Evolutionary conservation across 495 filamentous ascomycete genomes (phyloP), one percentile per base, ranked within the genome.

Genomic region (Xylaria scruposa): DNA sequence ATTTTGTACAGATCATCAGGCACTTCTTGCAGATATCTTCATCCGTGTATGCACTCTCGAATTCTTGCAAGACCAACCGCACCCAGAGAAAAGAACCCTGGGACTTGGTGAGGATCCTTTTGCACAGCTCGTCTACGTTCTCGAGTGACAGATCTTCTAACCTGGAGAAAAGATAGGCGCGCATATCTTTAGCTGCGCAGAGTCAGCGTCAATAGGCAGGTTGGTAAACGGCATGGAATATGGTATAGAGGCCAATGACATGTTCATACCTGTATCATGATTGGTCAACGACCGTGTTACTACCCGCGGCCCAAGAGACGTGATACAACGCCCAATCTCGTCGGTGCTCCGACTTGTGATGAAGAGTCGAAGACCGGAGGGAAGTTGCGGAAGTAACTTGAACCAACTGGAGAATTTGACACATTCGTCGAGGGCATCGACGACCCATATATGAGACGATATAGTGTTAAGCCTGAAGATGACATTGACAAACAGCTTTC

Each of bases 41-140:
- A 19, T 74, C 72, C 1, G 74, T 81, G 71, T 72, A 81, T 1
- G 67, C 68, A 46, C 64, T 70, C 56, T 75, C 73, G 10, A 83
- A 72, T 44, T 80, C 77, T 61, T 81, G 67, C 8, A 81, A 51
- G 8, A 82, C 78, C 4, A 83, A 74, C 3, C 76, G 72, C 0
- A 66, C 42, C 81, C 81, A 83, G n/a, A 83, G 70, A 33, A 82
- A 83, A 0, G 75, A 81, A 5, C 81, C 81, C 0, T 62, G 70
- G 0, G 81, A 78, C 29, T 78, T 81, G 0, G 26, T 24, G 15
- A 83, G 47, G 15, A 83, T 78, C 40, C 74, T 78, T 7, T 74
- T 74, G 60, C 73, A 77, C 73, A 82, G 75, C 8, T 40, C 31
- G 59, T 72, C 68, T 2, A 54, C 60, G n/a, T 36, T 70, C 36